These are phyloP conservation scores for Candida boleticola DNA, from an alignment of 805 yeast genomes.

Conservation along the genomic window DNA sequence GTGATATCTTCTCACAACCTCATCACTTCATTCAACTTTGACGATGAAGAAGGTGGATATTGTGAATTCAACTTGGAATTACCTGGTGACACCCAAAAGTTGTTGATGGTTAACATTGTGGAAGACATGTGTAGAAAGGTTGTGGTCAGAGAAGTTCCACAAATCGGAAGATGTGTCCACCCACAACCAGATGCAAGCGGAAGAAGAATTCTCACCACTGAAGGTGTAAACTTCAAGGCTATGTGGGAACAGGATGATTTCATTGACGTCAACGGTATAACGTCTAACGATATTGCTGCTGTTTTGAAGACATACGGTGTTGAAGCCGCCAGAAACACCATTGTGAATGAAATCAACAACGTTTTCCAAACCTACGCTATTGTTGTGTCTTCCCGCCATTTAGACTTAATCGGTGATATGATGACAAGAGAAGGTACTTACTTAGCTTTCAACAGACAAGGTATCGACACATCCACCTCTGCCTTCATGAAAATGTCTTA, in stretches of 20 bases:
- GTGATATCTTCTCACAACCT: conserved; percentile 71
- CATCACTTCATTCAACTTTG: conserved; percentile 81
- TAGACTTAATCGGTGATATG: conserved; percentile 96
- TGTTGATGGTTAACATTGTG: conserved; percentile 94
- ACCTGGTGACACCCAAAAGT: conserved; percentile 82
- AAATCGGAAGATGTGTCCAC: conserved; percentile 89
- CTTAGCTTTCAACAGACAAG: conserved; percentile 96
- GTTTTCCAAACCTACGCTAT: conserved; percentile 97
- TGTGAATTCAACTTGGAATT: conserved; percentile 85
- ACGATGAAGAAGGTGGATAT: conserved; percentile 86
- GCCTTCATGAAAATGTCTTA: conserved; percentile 98
- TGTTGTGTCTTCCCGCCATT: conserved; percentile 86
- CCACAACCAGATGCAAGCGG: conserved; percentile 61
- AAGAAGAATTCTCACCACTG: conserved; percentile 81
- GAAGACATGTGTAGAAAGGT: conserved; percentile 88
- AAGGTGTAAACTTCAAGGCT: conserved; percentile 95
- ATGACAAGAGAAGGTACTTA: conserved; percentile 99
- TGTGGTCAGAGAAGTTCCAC: conserved; percentile 89
- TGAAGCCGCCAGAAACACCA: conserved; percentile 97
- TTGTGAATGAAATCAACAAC: conserved; percentile 91
- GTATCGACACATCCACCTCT: conserved; percentile 93
- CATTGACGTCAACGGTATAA: conserved; percentile 82
- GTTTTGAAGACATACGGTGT: conserved; percentile 93
- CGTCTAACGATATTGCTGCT: conserved; percentile 90
- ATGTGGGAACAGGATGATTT: conserved; percentile 98